Percentiles rank a stretch among this genome's conserved stretches.
phyloP scores from a whole-genome alignment of 2,329 filamentous ascomycete genomes.

The Beauveria sp. region DNA sequence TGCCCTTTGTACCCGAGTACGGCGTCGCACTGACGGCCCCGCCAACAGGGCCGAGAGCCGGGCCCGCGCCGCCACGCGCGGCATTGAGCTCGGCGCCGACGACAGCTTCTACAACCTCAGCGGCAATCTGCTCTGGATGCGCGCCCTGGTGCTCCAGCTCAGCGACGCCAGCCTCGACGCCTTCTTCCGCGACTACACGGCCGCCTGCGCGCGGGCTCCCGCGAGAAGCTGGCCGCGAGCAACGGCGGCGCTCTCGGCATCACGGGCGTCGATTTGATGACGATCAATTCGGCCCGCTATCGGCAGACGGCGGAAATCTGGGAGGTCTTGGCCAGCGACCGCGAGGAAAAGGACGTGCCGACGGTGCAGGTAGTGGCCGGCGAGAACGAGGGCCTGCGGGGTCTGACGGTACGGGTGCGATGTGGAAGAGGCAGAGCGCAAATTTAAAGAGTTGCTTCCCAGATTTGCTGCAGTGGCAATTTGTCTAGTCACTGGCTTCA shows the following conservation, averaged over 20 bases:
- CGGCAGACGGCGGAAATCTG: not conserved
- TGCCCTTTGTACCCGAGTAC: not conserved
- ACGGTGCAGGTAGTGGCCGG: not conserved
- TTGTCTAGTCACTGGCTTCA: not conserved
- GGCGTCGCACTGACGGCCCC: not conserved
- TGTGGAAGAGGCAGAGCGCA: not conserved
- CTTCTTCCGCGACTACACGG: not conserved
- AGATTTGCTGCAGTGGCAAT: not conserved
- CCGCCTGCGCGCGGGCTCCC: not conserved
- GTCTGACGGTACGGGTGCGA: constrained; percentile 2
- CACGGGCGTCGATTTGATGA: not conserved
- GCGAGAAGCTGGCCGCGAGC: not conserved
- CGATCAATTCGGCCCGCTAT: not conserved
- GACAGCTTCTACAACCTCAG: not conserved
- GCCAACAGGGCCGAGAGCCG: not conserved
- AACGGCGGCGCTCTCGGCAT: not conserved
- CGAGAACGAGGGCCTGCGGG: constrained; percentile 1
- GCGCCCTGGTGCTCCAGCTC: not conserved
- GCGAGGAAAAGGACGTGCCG: not conserved
- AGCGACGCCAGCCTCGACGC: not conserved
- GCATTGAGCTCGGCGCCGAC: constrained; percentile 4
- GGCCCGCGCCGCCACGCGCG: not conserved
- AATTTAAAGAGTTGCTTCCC: not conserved
- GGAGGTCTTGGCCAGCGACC: not conserved
- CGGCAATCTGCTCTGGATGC: not conserved